Evolutionary conservation across 2,329 filamentous ascomycete species (phyloP).

Genomic region (Trichophyton schoenleinii): DNA sequence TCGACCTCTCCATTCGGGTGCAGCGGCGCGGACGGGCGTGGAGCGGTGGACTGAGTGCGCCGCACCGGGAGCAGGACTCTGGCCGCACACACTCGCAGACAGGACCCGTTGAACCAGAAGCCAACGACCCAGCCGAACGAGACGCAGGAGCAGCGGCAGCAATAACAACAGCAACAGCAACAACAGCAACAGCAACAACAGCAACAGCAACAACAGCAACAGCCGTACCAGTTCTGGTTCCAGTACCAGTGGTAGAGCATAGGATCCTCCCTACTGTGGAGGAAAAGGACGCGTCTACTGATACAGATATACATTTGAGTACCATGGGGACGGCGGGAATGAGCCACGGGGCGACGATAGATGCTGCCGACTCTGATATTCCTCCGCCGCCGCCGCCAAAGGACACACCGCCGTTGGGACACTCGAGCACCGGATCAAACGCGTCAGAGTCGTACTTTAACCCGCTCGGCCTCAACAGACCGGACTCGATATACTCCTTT

Average conservation of each 20-base stretch:
- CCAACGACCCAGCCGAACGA: too few relatives aligned
- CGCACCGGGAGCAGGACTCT: slow-evolving; percentile 11
- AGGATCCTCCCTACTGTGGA: slow-evolving; percentile 10
- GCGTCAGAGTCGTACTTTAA: slow-evolving; percentile 34
- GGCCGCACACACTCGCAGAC: not conserved
- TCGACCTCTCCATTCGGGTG: slow-evolving; percentile 28
- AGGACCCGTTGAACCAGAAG: not conserved
- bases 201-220: not conserved
- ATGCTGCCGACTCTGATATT: slow-evolving; percentile 29
- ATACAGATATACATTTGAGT: slow-evolving; percentile 3
- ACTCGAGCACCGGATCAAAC: slow-evolving; percentile 18
- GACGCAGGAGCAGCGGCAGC: not conserved
- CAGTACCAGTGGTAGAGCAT: too few relatives aligned
- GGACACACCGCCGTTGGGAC: slow-evolving; percentile 19
- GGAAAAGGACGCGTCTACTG: not conserved
- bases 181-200: not conserved
- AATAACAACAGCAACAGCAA: not conserved
- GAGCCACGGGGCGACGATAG: slow-evolving; percentile 11
- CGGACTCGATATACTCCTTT: slow-evolving; percentile 85
- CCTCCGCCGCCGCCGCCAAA: slow-evolving; percentile 26
- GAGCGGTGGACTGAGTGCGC: slow-evolving; percentile 14
- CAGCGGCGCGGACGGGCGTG: slow-evolving; percentile 28
- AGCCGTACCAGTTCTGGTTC: too few relatives aligned
- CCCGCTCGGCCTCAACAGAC: slow-evolving; percentile 42
- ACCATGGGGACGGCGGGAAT: slow-evolving; percentile 10